Evolutionary conservation across 2,329 filamentous ascomycete species (phyloP).

Genomic region (Coniochaeta pulveracea): DNA sequence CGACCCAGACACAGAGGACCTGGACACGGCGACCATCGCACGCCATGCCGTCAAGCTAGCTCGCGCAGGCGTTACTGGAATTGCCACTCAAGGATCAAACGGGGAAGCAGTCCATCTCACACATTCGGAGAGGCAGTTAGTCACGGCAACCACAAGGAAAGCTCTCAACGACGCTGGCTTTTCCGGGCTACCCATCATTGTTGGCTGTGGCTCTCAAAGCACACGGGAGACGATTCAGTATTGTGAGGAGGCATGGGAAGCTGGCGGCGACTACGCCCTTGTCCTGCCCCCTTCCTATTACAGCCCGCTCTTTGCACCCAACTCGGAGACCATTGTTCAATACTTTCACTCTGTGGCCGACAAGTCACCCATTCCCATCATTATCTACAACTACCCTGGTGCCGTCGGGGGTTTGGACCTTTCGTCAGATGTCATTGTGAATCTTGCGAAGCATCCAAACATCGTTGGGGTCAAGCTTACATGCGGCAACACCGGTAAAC

Average conservation of each 20-base stretch:
- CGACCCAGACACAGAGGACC: constrained; percentile 49
- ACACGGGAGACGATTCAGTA: constrained; percentile 61
- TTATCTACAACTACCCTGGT: constrained; percentile 62
- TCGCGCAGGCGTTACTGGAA: constrained; percentile 58
- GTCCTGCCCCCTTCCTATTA: constrained; percentile 72
- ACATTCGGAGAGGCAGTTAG: constrained; percentile 54
- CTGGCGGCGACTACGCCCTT: constrained; percentile 65
- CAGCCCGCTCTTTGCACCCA: constrained; percentile 50
- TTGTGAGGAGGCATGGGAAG: constrained; percentile 55
- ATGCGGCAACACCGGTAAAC: constrained; percentile 59
- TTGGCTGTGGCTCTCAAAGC: constrained; percentile 64
- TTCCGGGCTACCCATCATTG: constrained; percentile 57
- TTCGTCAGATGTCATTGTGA: constrained; percentile 49
- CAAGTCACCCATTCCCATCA: constrained; percentile 50
- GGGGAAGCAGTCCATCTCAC: constrained; percentile 73
- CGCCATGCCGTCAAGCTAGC: constrained; percentile 59
- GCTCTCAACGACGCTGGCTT: constrained; percentile 59
- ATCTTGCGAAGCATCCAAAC: constrained; percentile 49
- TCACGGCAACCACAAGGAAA: constrained; percentile 58
- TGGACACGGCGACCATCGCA: constrained; percentile 51
- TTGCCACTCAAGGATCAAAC: constrained; percentile 72
- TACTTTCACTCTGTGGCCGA: constrained; percentile 58
- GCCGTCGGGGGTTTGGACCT: constrained; percentile 53
- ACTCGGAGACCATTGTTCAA: constrained; percentile 47
- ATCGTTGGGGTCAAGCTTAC: constrained; percentile 61